Percentiles rank a stretch among this genome's conserved stretches.
Conservation (phyloP, 2,329 filamentous ascomycete species). For the Pseudocercospora crystallina region DNA sequence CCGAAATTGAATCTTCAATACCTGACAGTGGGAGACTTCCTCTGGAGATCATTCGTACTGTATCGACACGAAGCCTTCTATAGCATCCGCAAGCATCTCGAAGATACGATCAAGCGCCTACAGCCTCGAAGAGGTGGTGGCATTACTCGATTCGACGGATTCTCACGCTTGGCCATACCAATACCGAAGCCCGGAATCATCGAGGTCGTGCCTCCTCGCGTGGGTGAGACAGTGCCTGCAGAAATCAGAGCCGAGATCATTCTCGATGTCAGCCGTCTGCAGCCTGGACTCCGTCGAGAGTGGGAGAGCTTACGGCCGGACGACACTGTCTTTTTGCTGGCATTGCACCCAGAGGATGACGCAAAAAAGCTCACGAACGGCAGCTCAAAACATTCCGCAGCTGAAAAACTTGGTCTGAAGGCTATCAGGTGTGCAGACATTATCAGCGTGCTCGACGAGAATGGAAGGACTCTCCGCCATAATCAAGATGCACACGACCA, state of each 20-base stretch:
- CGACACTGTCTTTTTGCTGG: slow-evolving; percentile 85
- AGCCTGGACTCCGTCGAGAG: slow-evolving; percentile 72
- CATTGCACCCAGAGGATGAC: slow-evolving; percentile 63
- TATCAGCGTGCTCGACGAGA: slow-evolving; percentile 81
- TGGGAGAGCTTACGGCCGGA: slow-evolving; percentile 87
- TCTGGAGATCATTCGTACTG: slow-evolving; percentile 91
- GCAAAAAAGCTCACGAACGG: slow-evolving; percentile 57
- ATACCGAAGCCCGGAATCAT: slow-evolving; percentile 84
- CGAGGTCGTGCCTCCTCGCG: slow-evolving; percentile 77
- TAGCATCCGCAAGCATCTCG: slow-evolving; percentile 86
- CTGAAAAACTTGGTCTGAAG: slow-evolving; percentile 64
- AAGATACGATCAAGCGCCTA: slow-evolving; percentile 75
- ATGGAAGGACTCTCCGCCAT: slow-evolving; percentile 71
- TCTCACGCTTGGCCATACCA: slow-evolving; percentile 87
- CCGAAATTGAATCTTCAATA: slow-evolving; percentile 97
- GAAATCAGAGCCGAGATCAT: slow-evolving; percentile 82
- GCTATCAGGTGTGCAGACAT: slow-evolving; percentile 80
- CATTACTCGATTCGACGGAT: slow-evolving; percentile 71
- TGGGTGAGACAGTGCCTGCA: slow-evolving; percentile 79
- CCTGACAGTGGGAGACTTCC: slow-evolving; percentile 87
- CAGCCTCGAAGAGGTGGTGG: slow-evolving; percentile 67
- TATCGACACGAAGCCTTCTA: slow-evolving; percentile 92
- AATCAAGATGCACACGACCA: slow-evolving; percentile 49
- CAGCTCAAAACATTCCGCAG: slow-evolving; percentile 49
- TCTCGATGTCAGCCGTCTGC: slow-evolving; percentile 78